A percentile compares a stretch with the other conserved stretches of the same genome.
These are phyloP conservation scores for Arachis monticola DNA, from an alignment of 331 rosid genomes.

Conservation along the genomic window DNA sequence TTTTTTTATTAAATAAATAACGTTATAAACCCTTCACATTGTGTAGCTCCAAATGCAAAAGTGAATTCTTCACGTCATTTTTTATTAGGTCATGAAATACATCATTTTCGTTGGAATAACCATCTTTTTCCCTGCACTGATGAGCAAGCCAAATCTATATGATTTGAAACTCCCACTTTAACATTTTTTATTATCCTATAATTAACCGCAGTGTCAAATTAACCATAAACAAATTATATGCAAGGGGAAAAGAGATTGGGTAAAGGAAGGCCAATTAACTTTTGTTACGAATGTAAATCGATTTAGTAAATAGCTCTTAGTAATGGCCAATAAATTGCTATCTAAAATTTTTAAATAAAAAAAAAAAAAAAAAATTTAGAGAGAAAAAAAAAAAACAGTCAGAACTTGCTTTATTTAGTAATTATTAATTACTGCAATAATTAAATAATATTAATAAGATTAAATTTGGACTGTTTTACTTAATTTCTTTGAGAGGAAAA, in stretches of 20 bases:
- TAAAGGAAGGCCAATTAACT: background rate
- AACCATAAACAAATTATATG: too few species aligned
- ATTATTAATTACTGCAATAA: too few species aligned
- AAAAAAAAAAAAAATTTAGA: too few species aligned
- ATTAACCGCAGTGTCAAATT: too few species aligned
- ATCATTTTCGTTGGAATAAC: constrained; percentile 15
- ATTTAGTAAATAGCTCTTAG: constrained; percentile 9
- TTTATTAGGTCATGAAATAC: background rate
- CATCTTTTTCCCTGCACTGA: constrained; percentile 17
- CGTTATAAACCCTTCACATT: background rate
- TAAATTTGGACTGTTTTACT: too few species aligned
- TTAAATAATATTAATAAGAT: too few species aligned
- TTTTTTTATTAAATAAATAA: too few species aligned
- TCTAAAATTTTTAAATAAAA: too few species aligned
- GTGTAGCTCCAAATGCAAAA: background rate
- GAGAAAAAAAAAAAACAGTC: too few species aligned
- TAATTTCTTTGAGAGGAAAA: constrained; percentile 10
- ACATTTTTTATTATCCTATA: background rate
- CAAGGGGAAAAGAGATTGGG: background rate
- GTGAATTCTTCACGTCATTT: constrained; percentile 1
- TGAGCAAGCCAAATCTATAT: constrained; percentile 26
- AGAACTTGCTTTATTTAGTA: too few species aligned
- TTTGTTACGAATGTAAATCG: background rate
- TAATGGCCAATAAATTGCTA: constrained; percentile 17
- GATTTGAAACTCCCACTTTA: constrained; percentile 10